These are phyloP conservation scores for Rhizophora mangle DNA, from an alignment of 345 rosid species.

Conservation along the genomic window DNA sequence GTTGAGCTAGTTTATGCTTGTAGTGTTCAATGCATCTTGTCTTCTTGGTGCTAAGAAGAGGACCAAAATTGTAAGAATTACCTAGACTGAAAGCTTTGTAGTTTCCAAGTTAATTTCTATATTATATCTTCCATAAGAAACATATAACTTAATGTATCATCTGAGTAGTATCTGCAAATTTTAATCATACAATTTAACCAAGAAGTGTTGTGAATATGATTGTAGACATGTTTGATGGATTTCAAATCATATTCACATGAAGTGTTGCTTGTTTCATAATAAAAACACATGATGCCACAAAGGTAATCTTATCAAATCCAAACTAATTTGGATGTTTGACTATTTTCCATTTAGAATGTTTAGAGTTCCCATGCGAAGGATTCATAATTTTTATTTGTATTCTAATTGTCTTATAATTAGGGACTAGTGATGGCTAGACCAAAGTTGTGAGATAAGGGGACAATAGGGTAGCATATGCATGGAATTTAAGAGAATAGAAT, in stretches of 20 bases:
- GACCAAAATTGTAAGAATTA: not conserved
- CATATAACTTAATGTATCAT: too few relatives aligned
- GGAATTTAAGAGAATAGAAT: slow-evolving; percentile 81
- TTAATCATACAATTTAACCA: too few relatives aligned
- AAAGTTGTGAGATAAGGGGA: slow-evolving; percentile 95
- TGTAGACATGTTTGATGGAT: not conserved
- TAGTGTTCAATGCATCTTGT: not conserved
- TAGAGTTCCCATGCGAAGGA: not conserved
- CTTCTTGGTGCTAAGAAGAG: slow-evolving; percentile 55
- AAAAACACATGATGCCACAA: not conserved
- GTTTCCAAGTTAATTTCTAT: too few relatives aligned
- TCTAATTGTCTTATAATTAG: slow-evolving; percentile 32
- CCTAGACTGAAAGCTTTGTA: too few relatives aligned
- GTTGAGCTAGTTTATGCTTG: not conserved
- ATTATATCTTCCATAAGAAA: too few relatives aligned
- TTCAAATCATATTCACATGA: not conserved
- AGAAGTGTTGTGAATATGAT: slow-evolving; percentile 67
- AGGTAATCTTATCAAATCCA: not conserved
- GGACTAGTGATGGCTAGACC: slow-evolving; percentile 89
- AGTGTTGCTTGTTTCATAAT: not conserved
- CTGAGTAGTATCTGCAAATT: too few relatives aligned
- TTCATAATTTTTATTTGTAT: slow-evolving; percentile 18
- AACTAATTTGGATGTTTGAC: not conserved
- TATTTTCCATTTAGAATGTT: not conserved
- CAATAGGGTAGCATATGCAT: slow-evolving; percentile 90